Base-by-base conservation (phyloP, 2,329 filamentous ascomycete species). In the Incumbomyces lentus region DNA sequence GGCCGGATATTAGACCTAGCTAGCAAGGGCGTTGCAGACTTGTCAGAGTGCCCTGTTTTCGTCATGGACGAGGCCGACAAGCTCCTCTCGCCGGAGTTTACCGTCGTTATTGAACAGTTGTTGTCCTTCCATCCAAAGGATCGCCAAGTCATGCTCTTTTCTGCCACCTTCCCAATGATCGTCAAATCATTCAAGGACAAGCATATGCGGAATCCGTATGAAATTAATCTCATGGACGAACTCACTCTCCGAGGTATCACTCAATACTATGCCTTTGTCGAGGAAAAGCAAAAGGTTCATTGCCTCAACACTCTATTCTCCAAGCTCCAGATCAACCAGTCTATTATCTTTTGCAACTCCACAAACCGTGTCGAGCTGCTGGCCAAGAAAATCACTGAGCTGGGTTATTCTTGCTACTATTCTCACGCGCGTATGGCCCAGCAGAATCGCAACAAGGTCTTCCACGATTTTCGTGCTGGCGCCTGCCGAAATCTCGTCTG, bases 51-150 rank as follows among this genome's bases (percentile, higher is more conserved):
- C 64, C 84, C 88, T 59, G 96, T 93, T 62, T 98, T 98, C 64
- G 87, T 98, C 69, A 98, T 98, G 92, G 92, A 98, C 62, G 92
- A 98, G 67, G 92, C 92, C 46, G 92, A 98, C 69, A 98, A 98
- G 73, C 81, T 98, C 51, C 78, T 98, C 42, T 98, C 92, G 6
- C 80, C 86, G 49, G 92, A 98, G 64, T 98, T 98, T 64, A 98
- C 92, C 6, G 88, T 90, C 19, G 89, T 95, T 53, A 95, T 98
- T 56, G 93, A 98, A 68, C 88, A 98, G 65, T 76, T 98, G 17
- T 75, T 98, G 41, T 84, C 86, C 54, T 95, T 95, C 69, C 90
- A 95, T 65, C 90, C 92, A 53, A 95, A 92, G 66, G 90, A 98
- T 63, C 84, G 92, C 49, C 92, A 98, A 69, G 89, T 98, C 60